Percentiles rank a stretch among this genome's conserved stretches.
Evolutionary conservation across 352 stramenopile genomes (phyloP).

Genomic region (Phytophthora brassicae): DNA sequence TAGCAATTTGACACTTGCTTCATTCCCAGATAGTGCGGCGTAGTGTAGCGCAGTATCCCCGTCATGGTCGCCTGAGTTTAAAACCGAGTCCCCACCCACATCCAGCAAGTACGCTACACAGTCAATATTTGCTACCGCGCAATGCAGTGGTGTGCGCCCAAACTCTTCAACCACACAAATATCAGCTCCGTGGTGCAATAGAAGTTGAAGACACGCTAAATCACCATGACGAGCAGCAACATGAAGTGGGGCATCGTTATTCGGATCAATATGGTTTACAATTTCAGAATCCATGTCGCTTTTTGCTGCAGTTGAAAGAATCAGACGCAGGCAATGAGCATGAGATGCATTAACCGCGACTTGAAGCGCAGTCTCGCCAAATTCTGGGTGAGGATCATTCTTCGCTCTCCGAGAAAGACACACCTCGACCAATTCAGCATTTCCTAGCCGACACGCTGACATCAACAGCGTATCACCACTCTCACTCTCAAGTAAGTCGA

Average conservation of each 20-base stretch:
- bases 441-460: constrained; percentile 65
- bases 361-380: constrained; percentile 82
- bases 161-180: constrained; percentile 84
- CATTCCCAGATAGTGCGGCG: constrained; percentile 57
- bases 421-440: constrained; percentile 67
- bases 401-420: constrained; percentile 77
- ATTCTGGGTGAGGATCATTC: constrained; percentile 86
- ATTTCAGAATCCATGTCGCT: constrained; percentile 89
- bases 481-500: constrained; percentile 74
- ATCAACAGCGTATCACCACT: constrained; percentile 81
- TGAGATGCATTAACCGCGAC: constrained; percentile 68
- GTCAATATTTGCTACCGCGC: constrained; percentile 59
- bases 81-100: constrained; percentile 75
- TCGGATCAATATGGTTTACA: constrained; percentile 84
- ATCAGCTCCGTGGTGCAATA: constrained; percentile 80
- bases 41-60: constrained; percentile 82
- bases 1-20: constrained; percentile 67
- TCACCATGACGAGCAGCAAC: constrained; percentile 73
- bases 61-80: constrained; percentile 77
- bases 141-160: constrained; percentile 79
- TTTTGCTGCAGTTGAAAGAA: constrained; percentile 74
- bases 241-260: constrained; percentile 80
- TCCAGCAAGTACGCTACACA: constrained; percentile 85
- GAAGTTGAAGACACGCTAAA: constrained; percentile 64
- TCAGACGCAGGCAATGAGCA: constrained; percentile 54